Evolutionary conservation across 139 green algal species (phyloP).

Genomic region (Chlamydomonas incerta): DNA sequence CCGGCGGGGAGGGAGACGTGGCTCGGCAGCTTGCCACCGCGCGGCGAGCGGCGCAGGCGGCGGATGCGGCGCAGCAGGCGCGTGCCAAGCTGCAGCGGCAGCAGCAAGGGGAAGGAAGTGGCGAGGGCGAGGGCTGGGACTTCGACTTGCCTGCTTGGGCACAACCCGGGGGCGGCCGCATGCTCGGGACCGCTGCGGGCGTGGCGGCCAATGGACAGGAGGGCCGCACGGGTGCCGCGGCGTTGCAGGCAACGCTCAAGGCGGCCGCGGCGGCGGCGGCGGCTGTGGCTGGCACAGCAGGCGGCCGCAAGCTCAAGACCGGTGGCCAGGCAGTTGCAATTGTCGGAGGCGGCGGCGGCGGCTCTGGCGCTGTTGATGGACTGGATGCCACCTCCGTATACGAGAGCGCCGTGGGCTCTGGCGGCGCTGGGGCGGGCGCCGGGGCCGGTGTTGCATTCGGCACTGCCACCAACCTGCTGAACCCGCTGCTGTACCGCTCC

Average conservation of each 20-base stretch:
- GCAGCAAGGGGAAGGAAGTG: neutral
- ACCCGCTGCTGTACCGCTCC: neutral
- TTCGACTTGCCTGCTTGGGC: neutral
- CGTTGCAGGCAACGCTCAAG: too few species aligned
- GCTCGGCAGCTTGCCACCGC: too few species aligned
- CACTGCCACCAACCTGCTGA: neutral
- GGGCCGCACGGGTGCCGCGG: too few species aligned
- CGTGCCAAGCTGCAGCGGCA: neutral
- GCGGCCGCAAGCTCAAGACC: too few species aligned
- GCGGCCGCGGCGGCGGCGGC: too few species aligned
- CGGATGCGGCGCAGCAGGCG: neutral
- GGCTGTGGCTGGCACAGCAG: too few species aligned
- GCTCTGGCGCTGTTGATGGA: too few species aligned
- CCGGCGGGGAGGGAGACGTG: too few species aligned
- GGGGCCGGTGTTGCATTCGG: neutral
- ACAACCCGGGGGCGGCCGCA: neutral
- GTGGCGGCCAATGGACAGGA: neutral
- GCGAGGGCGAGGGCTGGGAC: neutral
- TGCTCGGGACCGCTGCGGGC: neutral
- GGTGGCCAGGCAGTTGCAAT: too few species aligned
- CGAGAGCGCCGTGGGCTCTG: too few species aligned
- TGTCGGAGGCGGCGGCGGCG: too few species aligned
- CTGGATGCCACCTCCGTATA: too few species aligned
- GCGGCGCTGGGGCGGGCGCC: neutral
- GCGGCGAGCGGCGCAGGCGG: neutral